phyloP scores from a whole-genome alignment of 371 early-diverging fungal genomes.

The Mucor mucedo region DNA sequence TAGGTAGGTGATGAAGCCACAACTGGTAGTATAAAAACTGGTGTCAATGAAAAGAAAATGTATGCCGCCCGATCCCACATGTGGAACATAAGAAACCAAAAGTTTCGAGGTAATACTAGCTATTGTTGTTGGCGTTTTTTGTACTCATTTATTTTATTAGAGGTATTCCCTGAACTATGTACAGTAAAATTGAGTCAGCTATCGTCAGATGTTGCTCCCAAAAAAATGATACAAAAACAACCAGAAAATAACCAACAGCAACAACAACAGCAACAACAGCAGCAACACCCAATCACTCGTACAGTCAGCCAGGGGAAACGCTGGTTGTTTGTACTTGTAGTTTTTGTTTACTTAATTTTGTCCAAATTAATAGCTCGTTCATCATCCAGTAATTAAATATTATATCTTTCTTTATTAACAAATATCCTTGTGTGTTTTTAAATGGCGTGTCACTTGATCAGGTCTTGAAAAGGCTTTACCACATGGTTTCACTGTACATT shows the following conservation, averaged over 20 bases:
- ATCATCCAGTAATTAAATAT: slow-evolving; percentile 12
- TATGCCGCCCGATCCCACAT: slow-evolving; percentile 81
- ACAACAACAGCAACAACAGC: slow-evolving; percentile 24
- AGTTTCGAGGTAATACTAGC: slow-evolving; percentile 70
- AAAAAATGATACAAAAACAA: slow-evolving; percentile 13
- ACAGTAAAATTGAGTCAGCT: slow-evolving; percentile 35
- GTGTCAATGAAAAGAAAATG: slow-evolving; percentile 75
- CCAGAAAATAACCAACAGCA: slow-evolving; percentile 5
- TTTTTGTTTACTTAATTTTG: slow-evolving; percentile 57
- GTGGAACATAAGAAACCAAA: slow-evolving; percentile 74
- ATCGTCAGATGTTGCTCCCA: slow-evolving; percentile 8
- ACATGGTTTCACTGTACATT: slow-evolving; percentile 65
- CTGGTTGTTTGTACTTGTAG: slow-evolving; percentile 60
- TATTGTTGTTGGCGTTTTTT: background rate
- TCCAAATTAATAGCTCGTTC: slow-evolving; percentile 51
- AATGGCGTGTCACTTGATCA: slow-evolving; percentile 69
- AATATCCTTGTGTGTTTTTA: slow-evolving; percentile 40
- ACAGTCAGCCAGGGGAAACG: slow-evolving; percentile 57
- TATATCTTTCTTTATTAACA: slow-evolving; percentile 1
- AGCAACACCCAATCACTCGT: slow-evolving; percentile 26
- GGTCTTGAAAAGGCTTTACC: slow-evolving; percentile 73
- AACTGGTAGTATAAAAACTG: slow-evolving; percentile 88
- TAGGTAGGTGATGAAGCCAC: slow-evolving; percentile 76
- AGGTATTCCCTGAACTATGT: slow-evolving; percentile 82
- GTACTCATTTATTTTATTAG: slow-evolving; percentile 31